Percentiles rank a stretch among this genome's conserved stretches.
These are phyloP conservation scores for Spathaspora passalidarum DNA, from an alignment of 805 yeast species.

Conservation along the genomic window DNA sequence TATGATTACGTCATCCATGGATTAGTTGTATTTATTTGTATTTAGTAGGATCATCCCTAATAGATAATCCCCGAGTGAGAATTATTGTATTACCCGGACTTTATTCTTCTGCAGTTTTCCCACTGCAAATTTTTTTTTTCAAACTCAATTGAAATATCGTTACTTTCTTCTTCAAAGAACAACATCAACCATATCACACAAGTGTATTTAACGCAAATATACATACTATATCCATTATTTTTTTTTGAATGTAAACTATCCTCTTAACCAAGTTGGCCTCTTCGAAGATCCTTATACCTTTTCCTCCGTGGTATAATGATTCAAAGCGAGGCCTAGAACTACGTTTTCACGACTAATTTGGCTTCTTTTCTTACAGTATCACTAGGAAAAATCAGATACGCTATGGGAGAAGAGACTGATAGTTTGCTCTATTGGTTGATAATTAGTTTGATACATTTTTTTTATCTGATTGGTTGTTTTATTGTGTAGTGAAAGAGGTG, in stretches of 20 bases:
- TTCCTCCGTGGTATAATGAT: constrained; percentile 38
- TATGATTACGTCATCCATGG: background rate
- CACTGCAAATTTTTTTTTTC: background rate
- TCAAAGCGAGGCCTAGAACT: constrained; percentile 48
- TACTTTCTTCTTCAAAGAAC: background rate
- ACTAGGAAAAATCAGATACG: constrained; percentile 11
- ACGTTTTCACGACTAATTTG: constrained; percentile 15
- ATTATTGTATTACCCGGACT: background rate
- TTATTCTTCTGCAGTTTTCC: no score
- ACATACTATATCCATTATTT: background rate
- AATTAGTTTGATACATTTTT: constrained; percentile 31
- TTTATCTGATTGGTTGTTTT: background rate
- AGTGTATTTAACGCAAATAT: background rate
- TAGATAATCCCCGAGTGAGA: no score
- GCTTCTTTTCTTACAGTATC: constrained; percentile 14
- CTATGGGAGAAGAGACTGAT: constrained; percentile 24
- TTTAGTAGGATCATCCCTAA: background rate
- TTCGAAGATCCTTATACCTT: constrained; percentile 47
- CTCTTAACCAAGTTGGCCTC: constrained; percentile 30
- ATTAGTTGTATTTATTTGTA: background rate
- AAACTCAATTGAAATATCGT: no score
- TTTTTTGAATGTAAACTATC: background rate
- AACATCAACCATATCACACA: background rate
- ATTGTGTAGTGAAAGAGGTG: no score
- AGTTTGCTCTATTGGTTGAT: constrained; percentile 16